A percentile compares a stretch with the other conserved stretches of the same genome.
phyloP scores from a whole-genome alignment of 306 rosid genomes.

The Acacia crassicarpa region DNA sequence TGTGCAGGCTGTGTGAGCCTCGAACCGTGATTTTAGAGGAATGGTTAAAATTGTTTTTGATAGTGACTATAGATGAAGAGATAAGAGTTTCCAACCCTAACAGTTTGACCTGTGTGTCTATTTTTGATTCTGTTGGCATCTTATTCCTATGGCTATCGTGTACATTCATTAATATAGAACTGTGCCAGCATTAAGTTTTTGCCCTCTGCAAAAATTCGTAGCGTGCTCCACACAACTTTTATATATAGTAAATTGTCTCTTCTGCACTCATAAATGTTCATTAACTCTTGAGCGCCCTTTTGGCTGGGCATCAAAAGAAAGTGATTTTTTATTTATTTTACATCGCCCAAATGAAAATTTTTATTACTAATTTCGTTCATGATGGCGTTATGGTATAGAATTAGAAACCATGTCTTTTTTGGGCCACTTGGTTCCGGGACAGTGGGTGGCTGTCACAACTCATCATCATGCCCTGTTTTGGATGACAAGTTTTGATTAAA shows the following conservation, averaged over 20 bases:
- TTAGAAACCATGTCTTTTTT: neutral
- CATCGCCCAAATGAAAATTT: neutral
- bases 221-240: neutral
- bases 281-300: neutral
- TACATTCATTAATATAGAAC: slow-evolving; percentile 7
- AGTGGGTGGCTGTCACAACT: neutral
- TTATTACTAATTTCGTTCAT: neutral
- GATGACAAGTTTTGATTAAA: neutral
- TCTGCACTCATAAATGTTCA: neutral
- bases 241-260: neutral
- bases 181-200: neutral
- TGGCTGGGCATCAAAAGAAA: neutral
- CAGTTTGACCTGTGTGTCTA: slow-evolving; percentile 9
- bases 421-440: neutral
- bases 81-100: neutral
- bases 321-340: neutral
- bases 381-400: neutral
- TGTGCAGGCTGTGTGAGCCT: slow-evolving; percentile 20
- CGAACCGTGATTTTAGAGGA: slow-evolving; percentile 19
- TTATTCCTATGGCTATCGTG: neutral
- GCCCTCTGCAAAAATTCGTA: neutral
- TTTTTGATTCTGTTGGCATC: neutral
- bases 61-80: neutral
- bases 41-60: slow-evolving; percentile 7
- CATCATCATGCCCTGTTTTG: neutral